Evolutionary conservation across 2,329 filamentous ascomycete genomes (phyloP).

Genomic region (Metarhizium album): DNA sequence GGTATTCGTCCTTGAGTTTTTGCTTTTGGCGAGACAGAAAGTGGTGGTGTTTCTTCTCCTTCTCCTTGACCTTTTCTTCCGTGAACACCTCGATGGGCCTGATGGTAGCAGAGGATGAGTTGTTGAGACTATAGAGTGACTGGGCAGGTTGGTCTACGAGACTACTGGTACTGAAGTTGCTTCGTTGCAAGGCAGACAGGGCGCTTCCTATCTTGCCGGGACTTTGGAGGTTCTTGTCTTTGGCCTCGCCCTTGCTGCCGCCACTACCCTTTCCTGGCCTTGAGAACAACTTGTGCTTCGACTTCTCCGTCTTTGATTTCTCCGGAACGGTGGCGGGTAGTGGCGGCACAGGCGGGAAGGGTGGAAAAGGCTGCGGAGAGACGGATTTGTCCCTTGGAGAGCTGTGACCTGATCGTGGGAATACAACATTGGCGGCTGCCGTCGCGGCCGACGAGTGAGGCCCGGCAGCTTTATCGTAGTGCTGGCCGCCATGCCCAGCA

Average conservation of each 20-base stretch:
- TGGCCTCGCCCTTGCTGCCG: constrained; percentile 51
- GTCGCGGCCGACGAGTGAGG: constrained; percentile 55
- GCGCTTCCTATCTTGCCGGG: constrained; percentile 61
- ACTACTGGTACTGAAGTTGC: constrained; percentile 62
- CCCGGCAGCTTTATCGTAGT: constrained; percentile 47
- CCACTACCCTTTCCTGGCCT: constrained; percentile 65
- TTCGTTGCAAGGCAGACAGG: constrained; percentile 52
- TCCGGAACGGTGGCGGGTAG: constrained; percentile 35
- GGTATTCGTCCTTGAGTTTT: constrained; percentile 65
- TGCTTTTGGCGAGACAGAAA: constrained; percentile 72
- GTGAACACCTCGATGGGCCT: constrained; percentile 47
- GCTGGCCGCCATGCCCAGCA: constrained; percentile 37
- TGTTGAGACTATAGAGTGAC: constrained; percentile 63
- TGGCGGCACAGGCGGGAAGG: constrained; percentile 27
- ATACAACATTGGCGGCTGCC: constrained; percentile 57
- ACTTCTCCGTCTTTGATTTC: constrained; percentile 51
- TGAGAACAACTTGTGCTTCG: constrained; percentile 74
- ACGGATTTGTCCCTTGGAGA: constrained; percentile 34
- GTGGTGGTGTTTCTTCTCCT: constrained; percentile 69
- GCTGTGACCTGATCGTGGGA: constrained; percentile 50
- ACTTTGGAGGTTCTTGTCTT: constrained; percentile 58
- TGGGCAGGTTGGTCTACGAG: constrained; percentile 50
- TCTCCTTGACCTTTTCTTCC: constrained; percentile 39
- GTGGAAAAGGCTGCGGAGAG: constrained; percentile 23
- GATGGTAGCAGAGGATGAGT: constrained; percentile 67